These are phyloP conservation scores for Margaritispora aquatica DNA, from an alignment of 495 filamentous ascomycete species.

Conservation along the genomic window DNA sequence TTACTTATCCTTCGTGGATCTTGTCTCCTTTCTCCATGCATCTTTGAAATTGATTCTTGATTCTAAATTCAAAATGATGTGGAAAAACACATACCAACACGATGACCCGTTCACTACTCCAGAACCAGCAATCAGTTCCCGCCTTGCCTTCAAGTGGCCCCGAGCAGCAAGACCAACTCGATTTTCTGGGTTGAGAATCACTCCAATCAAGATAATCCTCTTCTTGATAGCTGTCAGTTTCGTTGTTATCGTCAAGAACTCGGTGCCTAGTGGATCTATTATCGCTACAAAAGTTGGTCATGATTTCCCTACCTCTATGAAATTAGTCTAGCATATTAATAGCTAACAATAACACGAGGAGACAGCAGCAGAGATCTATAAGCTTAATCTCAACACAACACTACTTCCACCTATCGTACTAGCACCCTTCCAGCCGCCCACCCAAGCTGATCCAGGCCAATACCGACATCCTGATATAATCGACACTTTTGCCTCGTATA, in stretches of 20 bases:
- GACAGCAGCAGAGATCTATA: neutral
- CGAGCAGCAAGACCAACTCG: constrained; percentile 6
- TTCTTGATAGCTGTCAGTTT: neutral
- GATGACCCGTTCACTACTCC: constrained; percentile 17
- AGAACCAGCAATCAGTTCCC: neutral
- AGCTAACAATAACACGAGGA: neutral
- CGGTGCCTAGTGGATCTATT: neutral
- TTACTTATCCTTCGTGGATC: no score
- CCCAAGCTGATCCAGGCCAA: constrained; percentile 18
- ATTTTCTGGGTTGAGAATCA: constrained; percentile 3
- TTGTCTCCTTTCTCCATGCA: no score
- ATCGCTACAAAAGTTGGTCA: neutral
- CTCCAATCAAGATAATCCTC: constrained; percentile 1
- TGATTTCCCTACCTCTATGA: neutral
- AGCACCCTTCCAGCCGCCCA: constrained; percentile 32
- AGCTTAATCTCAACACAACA: constrained; percentile 15
- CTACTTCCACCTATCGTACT: constrained; percentile 12
- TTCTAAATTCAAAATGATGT: no score
- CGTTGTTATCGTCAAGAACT: constrained; percentile 1
- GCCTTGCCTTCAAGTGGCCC: constrained; percentile 8
- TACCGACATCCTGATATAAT: constrained; percentile 31
- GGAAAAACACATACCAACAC: no score
- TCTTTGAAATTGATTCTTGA: no score
- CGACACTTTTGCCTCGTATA: constrained; percentile 33
- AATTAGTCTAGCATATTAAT: neutral